Percentiles rank a stretch among this genome's conserved stretches.
These are phyloP conservation scores for Alternaria sp. DNA, from an alignment of 2,329 filamentous ascomycete species.

Conservation along the genomic window DNA sequence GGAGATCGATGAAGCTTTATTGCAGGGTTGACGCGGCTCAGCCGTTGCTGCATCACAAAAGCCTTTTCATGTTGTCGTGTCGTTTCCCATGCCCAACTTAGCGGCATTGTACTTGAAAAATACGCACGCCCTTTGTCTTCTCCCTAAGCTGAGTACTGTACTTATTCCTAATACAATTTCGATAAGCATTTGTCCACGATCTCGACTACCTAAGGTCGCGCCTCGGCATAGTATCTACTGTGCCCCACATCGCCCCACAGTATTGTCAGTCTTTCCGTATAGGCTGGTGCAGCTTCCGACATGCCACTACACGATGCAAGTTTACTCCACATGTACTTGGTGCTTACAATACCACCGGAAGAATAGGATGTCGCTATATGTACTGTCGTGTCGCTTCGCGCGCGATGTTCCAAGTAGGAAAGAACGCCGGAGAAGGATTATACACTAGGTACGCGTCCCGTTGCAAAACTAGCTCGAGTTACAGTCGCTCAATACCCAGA, in stretches of 20 bases:
- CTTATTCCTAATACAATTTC: not conserved
- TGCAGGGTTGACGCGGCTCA: conserved; percentile 31
- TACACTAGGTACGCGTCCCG: not conserved
- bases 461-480: not conserved
- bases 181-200: not conserved
- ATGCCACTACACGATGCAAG: conserved; percentile 1
- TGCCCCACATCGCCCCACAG: conserved; percentile 13
- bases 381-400: not conserved
- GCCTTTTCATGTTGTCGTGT: not conserved
- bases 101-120: not conserved
- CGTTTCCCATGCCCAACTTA: conserved; percentile 5
- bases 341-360: not conserved
- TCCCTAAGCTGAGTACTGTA: not conserved
- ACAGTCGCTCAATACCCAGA: not conserved
- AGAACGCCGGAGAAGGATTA: not conserved
- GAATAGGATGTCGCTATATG: not conserved
- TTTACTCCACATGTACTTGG: not conserved
- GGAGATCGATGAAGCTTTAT: conserved; percentile 53
- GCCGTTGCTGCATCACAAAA: not conserved
- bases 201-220: not conserved
- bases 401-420: not conserved
- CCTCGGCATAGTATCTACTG: not conserved
- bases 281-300: conserved; percentile 21
- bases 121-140: not conserved
- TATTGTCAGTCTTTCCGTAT: not conserved